These are phyloP conservation scores for Saposhnikovia divaricata DNA, from an alignment of 129 eudicot genomes.

Conservation along the genomic window DNA sequence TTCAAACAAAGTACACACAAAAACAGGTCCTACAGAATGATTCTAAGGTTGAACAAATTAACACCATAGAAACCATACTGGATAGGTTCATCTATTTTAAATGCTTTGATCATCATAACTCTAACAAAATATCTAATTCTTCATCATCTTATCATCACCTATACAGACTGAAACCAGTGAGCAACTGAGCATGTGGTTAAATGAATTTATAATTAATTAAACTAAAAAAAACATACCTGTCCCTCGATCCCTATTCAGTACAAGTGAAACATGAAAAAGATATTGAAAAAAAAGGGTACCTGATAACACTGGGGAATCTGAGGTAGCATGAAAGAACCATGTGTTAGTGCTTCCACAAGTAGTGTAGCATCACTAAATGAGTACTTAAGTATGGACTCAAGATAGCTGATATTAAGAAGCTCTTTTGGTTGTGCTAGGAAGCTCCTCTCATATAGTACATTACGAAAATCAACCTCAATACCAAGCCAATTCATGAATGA, in stretches of 20 bases:
- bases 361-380: conserved; percentile 52
- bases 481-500: conserved; percentile 83
- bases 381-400: conserved; percentile 50
- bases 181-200: too few relatives aligned
- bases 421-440: conserved; percentile 31
- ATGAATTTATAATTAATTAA: not conserved
- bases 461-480: conserved; percentile 43
- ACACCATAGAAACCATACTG: not conserved
- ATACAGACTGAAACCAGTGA: not conserved
- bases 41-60: too few relatives aligned
- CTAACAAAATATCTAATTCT: not conserved
- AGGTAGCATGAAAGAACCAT: conserved; percentile 81
- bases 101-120: not conserved
- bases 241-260: not conserved
- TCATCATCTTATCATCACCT: not conserved
- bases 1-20: not conserved
- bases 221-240: not conserved
- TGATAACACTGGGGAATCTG: conserved; percentile 82
- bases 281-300: conserved; percentile 26
- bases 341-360: conserved; percentile 90
- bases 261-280: not conserved
- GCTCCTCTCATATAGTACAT: conserved; percentile 30
- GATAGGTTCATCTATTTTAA: not conserved
- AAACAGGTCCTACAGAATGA: too few relatives aligned
- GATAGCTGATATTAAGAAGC: conserved; percentile 25